Conservation (phyloP, 1,139 yeast genomes). For the Scheffersomyces segobiensis region DNA sequence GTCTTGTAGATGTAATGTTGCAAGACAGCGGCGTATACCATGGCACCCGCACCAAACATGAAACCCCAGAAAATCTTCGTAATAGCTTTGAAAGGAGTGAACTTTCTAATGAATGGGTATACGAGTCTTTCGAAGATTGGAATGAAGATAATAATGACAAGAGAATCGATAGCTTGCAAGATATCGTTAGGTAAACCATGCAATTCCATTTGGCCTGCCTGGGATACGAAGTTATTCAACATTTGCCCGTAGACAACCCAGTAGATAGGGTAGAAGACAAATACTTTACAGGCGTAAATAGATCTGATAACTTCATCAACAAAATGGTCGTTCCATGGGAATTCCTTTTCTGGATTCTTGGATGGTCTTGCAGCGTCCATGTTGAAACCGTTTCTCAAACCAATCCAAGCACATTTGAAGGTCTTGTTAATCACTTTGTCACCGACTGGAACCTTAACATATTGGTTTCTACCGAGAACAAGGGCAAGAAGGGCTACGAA, state of each 20-base stretch:
- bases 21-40: constrained; percentile 79
- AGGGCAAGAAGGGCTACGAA: constrained; percentile 59
- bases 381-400: constrained; percentile 49
- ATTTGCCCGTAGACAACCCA: constrained; percentile 72
- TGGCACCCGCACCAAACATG: constrained; percentile 65
- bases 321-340: constrained; percentile 60
- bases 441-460: constrained; percentile 61
- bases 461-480: constrained; percentile 54
- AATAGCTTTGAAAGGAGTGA: constrained; percentile 64
- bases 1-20: constrained; percentile 72
- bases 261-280: constrained; percentile 60
- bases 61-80: constrained; percentile 78
- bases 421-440: constrained; percentile 63
- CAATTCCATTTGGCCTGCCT: constrained; percentile 63
- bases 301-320: constrained; percentile 66
- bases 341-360: constrained; percentile 37
- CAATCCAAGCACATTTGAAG: constrained; percentile 49
- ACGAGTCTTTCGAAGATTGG: constrained; percentile 56
- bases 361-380: constrained; percentile 60
- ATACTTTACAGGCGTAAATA: constrained; percentile 62
- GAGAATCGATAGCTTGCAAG: constrained; percentile 62
- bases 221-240: constrained; percentile 63
- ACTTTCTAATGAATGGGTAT: constrained; percentile 57
- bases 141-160: constrained; percentile 60
- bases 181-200: constrained; percentile 69